Conservation (phyloP, 139 green algal species). For the Chlorella ohadii region DNA sequence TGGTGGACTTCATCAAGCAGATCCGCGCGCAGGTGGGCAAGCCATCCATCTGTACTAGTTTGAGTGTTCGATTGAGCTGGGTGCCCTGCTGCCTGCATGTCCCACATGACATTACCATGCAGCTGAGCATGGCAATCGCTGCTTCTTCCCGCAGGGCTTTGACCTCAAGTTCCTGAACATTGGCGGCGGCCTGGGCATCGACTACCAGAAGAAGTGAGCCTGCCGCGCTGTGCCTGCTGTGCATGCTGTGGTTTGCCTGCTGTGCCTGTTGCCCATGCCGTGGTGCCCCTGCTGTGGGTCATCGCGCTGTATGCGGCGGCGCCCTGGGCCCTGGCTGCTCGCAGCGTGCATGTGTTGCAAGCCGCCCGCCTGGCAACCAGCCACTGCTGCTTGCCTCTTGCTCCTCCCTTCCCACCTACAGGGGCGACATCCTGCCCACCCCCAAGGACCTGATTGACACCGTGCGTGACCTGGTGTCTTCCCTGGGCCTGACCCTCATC, state of each 20-base stretch:
- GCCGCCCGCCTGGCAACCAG: too few species aligned
- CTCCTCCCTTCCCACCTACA: too few species aligned
- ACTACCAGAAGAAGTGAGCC: conserved; percentile 82
- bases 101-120: too few species aligned
- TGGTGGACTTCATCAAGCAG: conserved; percentile 91
- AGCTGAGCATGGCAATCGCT: too few species aligned
- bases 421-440: conserved; percentile 82
- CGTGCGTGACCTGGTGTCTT: conserved; percentile 78
- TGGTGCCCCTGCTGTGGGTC: too few species aligned
- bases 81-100: too few species aligned
- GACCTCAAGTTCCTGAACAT: conserved; percentile 94
- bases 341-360: too few species aligned
- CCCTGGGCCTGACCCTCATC: conserved; percentile 89
- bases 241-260: background rate
- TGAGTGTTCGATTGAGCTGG: too few species aligned
- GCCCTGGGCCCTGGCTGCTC: too few species aligned
- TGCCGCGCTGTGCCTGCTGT: background rate
- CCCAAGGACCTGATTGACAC: conserved; percentile 96
- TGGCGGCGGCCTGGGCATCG: conserved; percentile 95
- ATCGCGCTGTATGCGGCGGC: too few species aligned
- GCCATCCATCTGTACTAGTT: too few species aligned
- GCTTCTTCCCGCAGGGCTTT: conserved; percentile 89
- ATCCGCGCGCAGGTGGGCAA: conserved; percentile 69
- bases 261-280: background rate
- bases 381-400: too few species aligned